Conservation (phyloP, 1,284 basidiomycete species). For the Heimioporus retisporus region DNA sequence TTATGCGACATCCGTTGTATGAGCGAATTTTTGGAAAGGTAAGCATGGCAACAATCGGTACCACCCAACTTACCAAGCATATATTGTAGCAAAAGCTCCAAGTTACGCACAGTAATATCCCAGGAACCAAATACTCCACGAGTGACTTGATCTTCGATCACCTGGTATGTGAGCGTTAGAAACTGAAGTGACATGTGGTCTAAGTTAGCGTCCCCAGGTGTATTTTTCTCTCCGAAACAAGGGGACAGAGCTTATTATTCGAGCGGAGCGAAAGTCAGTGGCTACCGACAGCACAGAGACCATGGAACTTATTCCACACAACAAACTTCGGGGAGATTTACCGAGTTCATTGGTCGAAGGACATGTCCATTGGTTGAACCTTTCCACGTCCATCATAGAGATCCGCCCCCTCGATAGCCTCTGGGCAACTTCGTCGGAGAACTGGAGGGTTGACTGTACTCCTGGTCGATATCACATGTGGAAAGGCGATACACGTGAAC, state of each 20-base stretch:
- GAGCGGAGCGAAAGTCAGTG: not conserved
- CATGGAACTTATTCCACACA: not conserved
- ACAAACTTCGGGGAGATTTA: not conserved
- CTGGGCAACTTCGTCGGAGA: not conserved
- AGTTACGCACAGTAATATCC: conserved; percentile 46
- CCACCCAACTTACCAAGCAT: too few relatives aligned
- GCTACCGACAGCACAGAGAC: not conserved
- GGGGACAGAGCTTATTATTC: not conserved
- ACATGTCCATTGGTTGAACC: not conserved
- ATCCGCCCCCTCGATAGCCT: not conserved
- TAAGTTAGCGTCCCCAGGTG: not conserved
- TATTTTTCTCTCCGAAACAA: not conserved
- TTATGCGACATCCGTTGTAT: conserved; percentile 47
- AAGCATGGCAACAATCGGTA: not conserved
- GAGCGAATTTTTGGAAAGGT: conserved; percentile 43
- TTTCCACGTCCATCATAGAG: not conserved
- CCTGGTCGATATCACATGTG: not conserved
- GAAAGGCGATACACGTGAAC: not conserved
- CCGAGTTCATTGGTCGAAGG: not conserved
- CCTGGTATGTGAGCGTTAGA: conserved; percentile 25
- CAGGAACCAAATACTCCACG: conserved; percentile 49
- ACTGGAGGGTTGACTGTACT: not conserved
- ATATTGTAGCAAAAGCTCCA: conserved; percentile 42
- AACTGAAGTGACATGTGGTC: not conserved
- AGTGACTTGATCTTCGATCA: conserved; percentile 13